Conservation (phyloP, 352 stramenopile genomes). For the Plasmopara viticola region DNA sequence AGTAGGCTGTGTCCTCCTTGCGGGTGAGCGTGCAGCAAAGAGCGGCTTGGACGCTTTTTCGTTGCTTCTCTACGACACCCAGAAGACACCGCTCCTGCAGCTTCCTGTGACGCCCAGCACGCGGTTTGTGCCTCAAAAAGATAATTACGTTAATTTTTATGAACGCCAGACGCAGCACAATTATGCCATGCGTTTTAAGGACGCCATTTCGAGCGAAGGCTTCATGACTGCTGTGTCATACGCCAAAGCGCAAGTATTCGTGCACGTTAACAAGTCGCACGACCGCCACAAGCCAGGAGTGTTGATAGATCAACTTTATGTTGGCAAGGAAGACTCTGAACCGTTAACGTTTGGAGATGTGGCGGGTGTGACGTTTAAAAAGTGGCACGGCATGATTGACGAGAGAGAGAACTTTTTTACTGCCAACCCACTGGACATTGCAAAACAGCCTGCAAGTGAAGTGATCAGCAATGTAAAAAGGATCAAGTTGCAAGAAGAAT, state of each 20-base stretch:
- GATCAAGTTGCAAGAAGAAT: slow-evolving; percentile 32
- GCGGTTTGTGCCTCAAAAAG: slow-evolving; percentile 58
- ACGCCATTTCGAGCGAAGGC: slow-evolving; percentile 22
- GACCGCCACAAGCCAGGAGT: slow-evolving; percentile 15
- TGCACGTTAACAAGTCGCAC: slow-evolving; percentile 20
- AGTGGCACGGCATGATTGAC: slow-evolving; percentile 36
- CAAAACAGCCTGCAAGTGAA: slow-evolving; percentile 18
- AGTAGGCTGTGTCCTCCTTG: slow-evolving; percentile 55
- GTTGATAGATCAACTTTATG: slow-evolving; percentile 41
- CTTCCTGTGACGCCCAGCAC: slow-evolving; percentile 28
- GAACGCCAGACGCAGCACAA: slow-evolving; percentile 40
- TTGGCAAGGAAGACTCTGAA: slow-evolving; percentile 35
- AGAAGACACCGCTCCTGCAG: slow-evolving; percentile 58
- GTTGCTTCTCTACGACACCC: slow-evolving; percentile 64
- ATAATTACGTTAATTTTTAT: slow-evolving; percentile 72
- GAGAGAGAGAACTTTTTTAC: slow-evolving; percentile 36
- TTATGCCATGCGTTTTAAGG: slow-evolving; percentile 75
- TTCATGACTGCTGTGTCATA: slow-evolving; percentile 53
- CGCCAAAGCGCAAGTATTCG: slow-evolving; percentile 45
- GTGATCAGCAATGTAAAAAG: slow-evolving; percentile 35
- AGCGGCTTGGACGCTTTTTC: slow-evolving; percentile 26
- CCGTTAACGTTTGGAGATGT: slow-evolving; percentile 40
- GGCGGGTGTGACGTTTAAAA: slow-evolving; percentile 41
- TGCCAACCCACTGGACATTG: slow-evolving; percentile 49
- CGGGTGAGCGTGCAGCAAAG: slow-evolving; percentile 5